Evolutionary conservation across 208 protist species (phyloP).

Genomic region (Trypanosoma platydactyli): DNA sequence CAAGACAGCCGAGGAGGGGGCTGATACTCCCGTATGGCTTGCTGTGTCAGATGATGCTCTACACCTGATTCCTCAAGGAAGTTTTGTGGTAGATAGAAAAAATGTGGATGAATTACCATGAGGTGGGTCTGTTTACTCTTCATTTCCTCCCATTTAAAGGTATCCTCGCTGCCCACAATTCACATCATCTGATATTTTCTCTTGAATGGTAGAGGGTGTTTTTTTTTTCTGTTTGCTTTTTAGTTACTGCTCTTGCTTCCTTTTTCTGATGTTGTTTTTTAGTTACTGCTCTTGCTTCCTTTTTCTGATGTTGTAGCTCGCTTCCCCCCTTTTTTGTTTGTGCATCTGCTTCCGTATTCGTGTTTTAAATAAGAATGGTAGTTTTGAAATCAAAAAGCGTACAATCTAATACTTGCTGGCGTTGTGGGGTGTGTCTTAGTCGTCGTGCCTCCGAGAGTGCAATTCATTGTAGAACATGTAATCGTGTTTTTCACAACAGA

Average conservation of each 20-base stretch:
- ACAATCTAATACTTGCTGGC: conserved; percentile 17
- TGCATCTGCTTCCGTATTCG: conserved; percentile 9
- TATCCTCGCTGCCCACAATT: no score
- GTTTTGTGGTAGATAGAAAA: conserved; percentile 19
- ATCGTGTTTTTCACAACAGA: conserved; percentile 37
- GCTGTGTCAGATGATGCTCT: conserved; percentile 21
- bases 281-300: not conserved
- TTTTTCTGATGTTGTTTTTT: conserved; percentile 3
- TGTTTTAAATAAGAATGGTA: not conserved
- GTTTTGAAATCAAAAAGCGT: conserved; percentile 5
- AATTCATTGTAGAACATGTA: conserved; percentile 32
- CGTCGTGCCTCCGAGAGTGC: conserved; percentile 6
- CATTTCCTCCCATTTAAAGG: no score
- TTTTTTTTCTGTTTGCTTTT: not conserved
- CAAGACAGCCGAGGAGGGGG: conserved; percentile 31
- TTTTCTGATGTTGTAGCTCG: conserved; percentile 5
- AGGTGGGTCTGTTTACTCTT: not conserved
- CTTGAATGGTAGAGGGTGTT: no score
- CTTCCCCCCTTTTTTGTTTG: not conserved
- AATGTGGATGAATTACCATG: conserved; percentile 2
- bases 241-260: not conserved
- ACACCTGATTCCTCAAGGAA: conserved; percentile 20
- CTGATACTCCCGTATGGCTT: conserved; percentile 40
- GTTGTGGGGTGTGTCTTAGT: conserved; percentile 14
- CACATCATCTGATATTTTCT: no score